A percentile compares a stretch with the other conserved stretches of the same genome.
Conservation (phyloP, 805 yeast genomes). For the Dipodascopsis uninucleata region DNA sequence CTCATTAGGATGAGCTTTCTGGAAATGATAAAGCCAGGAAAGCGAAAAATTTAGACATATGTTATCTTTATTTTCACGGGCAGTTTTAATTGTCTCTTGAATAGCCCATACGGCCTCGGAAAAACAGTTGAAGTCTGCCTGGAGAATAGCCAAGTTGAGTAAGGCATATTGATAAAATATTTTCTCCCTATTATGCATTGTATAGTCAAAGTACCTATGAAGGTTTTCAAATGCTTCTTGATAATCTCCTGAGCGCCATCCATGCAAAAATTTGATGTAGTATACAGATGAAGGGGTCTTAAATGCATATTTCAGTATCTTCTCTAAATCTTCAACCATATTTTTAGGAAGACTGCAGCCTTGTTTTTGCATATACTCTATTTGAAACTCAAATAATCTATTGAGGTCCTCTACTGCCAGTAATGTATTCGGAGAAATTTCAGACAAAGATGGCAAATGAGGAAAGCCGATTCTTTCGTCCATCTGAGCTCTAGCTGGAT, state of each 20-base stretch:
- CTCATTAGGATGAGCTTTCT: conserved; percentile 62
- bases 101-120: conserved; percentile 67
- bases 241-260: conserved; percentile 49
- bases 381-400: conserved; percentile 20
- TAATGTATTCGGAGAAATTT: too few relatives aligned
- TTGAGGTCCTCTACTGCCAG: conserved; percentile 50
- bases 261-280: conserved; percentile 46
- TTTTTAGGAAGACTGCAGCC: conserved; percentile 6
- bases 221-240: conserved; percentile 51
- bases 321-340: conserved; percentile 38
- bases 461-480: too few relatives aligned
- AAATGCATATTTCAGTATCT: conserved; percentile 48
- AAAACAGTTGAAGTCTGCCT: conserved; percentile 62
- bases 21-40: conserved; percentile 69
- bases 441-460: too few relatives aligned
- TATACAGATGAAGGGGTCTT: conserved; percentile 42
- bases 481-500: too few relatives aligned
- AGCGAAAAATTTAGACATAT: conserved; percentile 67
- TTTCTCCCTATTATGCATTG: conserved; percentile 50
- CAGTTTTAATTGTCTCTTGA: conserved; percentile 82
- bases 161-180: conserved; percentile 74
- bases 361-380: conserved; percentile 21
- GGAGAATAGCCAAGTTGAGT: conserved; percentile 65
- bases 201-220: conserved; percentile 65
- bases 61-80: conserved; percentile 77